A percentile compares a stretch with the other conserved stretches of the same genome.
Conservation (phyloP, 2,329 filamentous ascomycete genomes). For the Colletotrichum musicola region DNA sequence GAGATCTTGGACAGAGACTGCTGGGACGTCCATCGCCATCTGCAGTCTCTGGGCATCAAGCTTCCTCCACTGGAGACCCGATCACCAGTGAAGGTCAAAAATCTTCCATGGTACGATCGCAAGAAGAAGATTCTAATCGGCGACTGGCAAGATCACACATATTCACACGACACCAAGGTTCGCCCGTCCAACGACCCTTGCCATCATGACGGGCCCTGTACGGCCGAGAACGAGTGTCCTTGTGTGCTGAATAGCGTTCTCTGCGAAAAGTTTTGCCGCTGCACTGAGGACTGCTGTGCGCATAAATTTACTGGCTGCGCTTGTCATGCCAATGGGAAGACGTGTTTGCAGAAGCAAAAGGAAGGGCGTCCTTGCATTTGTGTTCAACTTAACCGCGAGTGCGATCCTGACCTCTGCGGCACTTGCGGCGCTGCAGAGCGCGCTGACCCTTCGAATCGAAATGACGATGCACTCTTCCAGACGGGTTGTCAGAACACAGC, state of each 20-base stretch:
- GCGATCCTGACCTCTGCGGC: slow-evolving; percentile 81
- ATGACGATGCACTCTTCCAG: slow-evolving; percentile 67
- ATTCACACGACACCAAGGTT: slow-evolving; percentile 66
- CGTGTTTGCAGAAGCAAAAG: slow-evolving; percentile 67
- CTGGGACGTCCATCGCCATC: slow-evolving; percentile 62
- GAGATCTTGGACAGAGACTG: slow-evolving; percentile 65
- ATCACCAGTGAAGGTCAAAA: slow-evolving; percentile 54
- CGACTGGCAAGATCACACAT: slow-evolving; percentile 68
- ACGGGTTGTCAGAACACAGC: slow-evolving; percentile 78
- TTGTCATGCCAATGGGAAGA: slow-evolving; percentile 72
- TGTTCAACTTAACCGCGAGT: slow-evolving; percentile 79
- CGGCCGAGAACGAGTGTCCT: slow-evolving; percentile 65
- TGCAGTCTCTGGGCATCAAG: slow-evolving; percentile 54
- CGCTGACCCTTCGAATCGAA: slow-evolving; percentile 75
- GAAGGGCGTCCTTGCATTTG: slow-evolving; percentile 76
- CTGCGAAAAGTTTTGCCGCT: slow-evolving; percentile 80
- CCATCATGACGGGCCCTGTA: slow-evolving; percentile 77
- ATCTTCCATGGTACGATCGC: slow-evolving; percentile 68
- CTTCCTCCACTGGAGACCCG: slow-evolving; percentile 45
- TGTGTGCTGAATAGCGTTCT: slow-evolving; percentile 73
- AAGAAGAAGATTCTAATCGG: slow-evolving; percentile 65
- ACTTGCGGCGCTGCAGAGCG: slow-evolving; percentile 77
- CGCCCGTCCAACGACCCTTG: slow-evolving; percentile 74
- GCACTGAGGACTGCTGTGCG: slow-evolving; percentile 69
- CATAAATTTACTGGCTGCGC: slow-evolving; percentile 76